A percentile compares a stretch with the other conserved stretches of the same genome.
phyloP scores from a whole-genome alignment of 2,329 filamentous ascomycete genomes.

The Ilyonectria sp. region DNA sequence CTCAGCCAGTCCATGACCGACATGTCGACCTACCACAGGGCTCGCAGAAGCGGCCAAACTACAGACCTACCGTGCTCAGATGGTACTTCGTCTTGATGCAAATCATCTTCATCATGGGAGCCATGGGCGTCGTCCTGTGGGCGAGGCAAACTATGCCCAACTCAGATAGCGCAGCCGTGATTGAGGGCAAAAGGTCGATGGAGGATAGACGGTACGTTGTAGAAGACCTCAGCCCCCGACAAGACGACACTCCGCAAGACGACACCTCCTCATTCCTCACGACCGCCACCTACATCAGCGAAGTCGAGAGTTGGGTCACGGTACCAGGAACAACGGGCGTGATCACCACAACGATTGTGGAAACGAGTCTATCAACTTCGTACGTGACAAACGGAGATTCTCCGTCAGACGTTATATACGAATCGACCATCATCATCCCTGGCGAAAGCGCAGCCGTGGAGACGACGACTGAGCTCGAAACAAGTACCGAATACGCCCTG shows the following conservation, averaged over 20 bases:
- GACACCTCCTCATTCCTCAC: background rate
- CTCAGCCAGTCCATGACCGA: background rate
- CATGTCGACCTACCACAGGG: background rate
- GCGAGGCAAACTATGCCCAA: slow-evolving; percentile 44
- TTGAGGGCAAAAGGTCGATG: slow-evolving; percentile 31
- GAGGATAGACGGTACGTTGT: background rate
- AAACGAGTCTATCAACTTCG: background rate
- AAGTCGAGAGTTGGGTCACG: background rate
- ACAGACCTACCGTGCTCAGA: slow-evolving; percentile 44
- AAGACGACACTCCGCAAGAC: background rate
- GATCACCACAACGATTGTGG: background rate
- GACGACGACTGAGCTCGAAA: background rate
- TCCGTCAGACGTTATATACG: background rate
- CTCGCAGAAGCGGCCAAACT: slow-evolving; percentile 36
- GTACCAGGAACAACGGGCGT: slow-evolving; percentile 9
- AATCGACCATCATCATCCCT: background rate
- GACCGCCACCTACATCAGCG: slow-evolving; percentile 4
- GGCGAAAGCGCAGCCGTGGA: background rate
- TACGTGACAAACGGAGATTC: background rate
- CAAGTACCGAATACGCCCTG: background rate
- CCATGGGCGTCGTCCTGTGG: slow-evolving; percentile 45
- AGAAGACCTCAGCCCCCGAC: slow-evolving; percentile 1
- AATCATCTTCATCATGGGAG: slow-evolving; percentile 37
- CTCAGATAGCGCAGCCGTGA: slow-evolving; percentile 43
- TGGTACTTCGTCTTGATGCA: slow-evolving; percentile 44